These are phyloP conservation scores for Serendipita sp. DNA, from an alignment of 768 basidiomycete species.

Conservation along the genomic window DNA sequence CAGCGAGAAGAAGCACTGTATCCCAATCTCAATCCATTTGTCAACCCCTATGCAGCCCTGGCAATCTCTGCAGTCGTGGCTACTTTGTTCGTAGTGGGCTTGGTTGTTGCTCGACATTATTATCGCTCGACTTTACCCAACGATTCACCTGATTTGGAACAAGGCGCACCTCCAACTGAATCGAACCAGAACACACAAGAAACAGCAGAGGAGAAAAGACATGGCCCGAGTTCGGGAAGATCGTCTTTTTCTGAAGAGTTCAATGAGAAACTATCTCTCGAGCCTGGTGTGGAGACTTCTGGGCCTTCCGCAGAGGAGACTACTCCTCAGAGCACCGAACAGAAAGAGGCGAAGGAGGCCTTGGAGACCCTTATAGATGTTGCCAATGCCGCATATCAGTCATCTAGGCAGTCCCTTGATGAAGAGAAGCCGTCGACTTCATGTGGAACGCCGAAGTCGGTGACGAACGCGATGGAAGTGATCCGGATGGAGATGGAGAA, in stretches of 20 bases:
- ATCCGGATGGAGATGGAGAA: neutral
- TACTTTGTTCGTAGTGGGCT: constrained; percentile 2
- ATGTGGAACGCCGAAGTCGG: neutral
- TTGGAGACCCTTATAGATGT: neutral
- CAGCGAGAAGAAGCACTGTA: neutral
- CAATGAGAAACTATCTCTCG: neutral
- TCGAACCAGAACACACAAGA: neutral
- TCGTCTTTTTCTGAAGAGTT: neutral
- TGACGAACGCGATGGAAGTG: neutral
- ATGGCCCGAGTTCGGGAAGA: neutral
- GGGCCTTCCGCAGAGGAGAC: neutral
- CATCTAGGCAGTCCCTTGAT: neutral
- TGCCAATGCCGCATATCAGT: neutral
- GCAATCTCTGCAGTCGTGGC: neutral
- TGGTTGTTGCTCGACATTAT: neutral
- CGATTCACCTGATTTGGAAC: neutral
- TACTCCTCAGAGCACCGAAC: neutral
- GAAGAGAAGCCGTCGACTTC: neutral
- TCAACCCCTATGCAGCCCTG: constrained; percentile 1
- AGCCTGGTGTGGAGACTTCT: neutral
- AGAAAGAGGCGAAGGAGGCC: neutral
- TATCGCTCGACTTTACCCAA: neutral
- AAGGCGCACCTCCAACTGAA: neutral
- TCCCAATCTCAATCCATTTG: neutral
- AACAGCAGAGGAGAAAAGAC: neutral